Conservation (phyloP, 129 eudicot species). For the Logfia minima region DNA sequence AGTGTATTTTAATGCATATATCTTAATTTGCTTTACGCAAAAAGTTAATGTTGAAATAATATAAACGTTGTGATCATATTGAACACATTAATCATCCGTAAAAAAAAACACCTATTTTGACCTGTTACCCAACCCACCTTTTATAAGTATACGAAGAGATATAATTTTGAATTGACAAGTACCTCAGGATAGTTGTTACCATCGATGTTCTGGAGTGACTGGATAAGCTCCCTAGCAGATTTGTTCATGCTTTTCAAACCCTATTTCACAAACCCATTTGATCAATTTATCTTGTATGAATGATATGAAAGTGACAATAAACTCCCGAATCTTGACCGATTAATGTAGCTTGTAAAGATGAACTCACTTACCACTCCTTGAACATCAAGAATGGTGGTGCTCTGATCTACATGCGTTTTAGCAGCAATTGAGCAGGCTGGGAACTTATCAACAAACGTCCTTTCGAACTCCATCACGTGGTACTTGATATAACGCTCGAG, state of each 20-base stretch:
- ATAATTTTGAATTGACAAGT: background rate
- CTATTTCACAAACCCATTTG: conserved; percentile 37
- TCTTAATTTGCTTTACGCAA: background rate
- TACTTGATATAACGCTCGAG: conserved; percentile 85
- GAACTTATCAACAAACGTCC: conserved; percentile 78
- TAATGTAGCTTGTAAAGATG: conserved; percentile 17
- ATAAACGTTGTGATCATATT: background rate
- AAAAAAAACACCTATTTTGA: background rate
- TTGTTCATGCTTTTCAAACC: conserved; percentile 92
- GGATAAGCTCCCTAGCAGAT: conserved; percentile 86
- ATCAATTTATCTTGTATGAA: conserved; percentile 13
- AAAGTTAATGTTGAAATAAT: background rate
- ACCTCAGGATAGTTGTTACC: conserved; percentile 99
- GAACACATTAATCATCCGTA: background rate
- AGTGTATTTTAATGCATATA: background rate
- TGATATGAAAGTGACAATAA: background rate
- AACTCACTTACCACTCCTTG: conserved; percentile 84
- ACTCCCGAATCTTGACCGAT: background rate
- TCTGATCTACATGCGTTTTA: conserved; percentile 82
- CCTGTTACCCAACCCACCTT: background rate
- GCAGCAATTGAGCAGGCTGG: conserved; percentile 98
- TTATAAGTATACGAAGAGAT: background rate
- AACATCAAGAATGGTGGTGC: conserved; percentile 97
- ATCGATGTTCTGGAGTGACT: conserved; percentile 78
- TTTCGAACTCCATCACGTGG: conserved; percentile 93